A percentile compares a stretch with the other conserved stretches of the same genome.
Evolutionary conservation across 768 basidiomycete genomes (phyloP).

Genomic region (Macrolepiota albuminosa): DNA sequence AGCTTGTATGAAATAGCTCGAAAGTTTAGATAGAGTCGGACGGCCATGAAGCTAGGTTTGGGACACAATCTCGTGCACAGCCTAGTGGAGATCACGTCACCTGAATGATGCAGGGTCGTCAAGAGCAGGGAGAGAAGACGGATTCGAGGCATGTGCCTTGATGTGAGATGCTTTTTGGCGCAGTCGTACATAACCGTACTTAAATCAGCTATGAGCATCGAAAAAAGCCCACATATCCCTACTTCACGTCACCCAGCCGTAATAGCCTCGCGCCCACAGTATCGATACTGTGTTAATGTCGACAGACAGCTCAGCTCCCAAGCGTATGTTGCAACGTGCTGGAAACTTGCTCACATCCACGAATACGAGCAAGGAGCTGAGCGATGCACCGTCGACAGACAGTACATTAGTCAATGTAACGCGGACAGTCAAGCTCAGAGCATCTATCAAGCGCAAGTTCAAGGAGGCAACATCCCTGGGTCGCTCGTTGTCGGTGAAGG

Average conservation of each 20-base stretch:
- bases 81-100: constrained; percentile 5
- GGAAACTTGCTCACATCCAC: constrained; percentile 27
- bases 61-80: constrained; percentile 2
- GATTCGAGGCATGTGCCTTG: constrained; percentile 3
- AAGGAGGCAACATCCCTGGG: constrained; percentile 26
- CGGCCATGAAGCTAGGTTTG: not conserved
- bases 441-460: constrained; percentile 32
- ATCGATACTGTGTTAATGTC: not conserved
- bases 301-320: constrained; percentile 6
- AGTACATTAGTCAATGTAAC: constrained; percentile 1
- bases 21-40: not conserved
- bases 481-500: constrained; percentile 23
- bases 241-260: not conserved
- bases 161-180: not conserved
- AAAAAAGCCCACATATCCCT: not conserved
- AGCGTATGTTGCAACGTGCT: constrained; percentile 32
- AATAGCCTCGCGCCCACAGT: not conserved
- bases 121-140: not conserved
- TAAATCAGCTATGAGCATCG: not conserved
- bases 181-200: not conserved
- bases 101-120: constrained; percentile 7
- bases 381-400: constrained; percentile 9
- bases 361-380: constrained; percentile 19
- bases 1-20: not conserved
- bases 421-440: constrained; percentile 16